Conservation (phyloP, 2,329 filamentous ascomycete genomes). For the Penicillium occitanis region DNA sequence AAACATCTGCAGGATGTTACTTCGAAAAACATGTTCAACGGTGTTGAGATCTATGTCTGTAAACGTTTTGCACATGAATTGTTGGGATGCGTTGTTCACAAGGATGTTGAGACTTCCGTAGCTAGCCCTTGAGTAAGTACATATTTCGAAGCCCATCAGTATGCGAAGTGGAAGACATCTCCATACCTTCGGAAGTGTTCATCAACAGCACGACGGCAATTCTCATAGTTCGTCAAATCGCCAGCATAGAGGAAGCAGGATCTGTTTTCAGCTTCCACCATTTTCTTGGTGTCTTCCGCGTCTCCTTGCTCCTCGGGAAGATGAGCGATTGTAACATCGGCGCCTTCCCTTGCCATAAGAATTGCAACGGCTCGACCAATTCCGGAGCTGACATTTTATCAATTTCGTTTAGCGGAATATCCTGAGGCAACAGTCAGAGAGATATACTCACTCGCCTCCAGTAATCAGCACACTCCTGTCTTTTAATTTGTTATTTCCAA, state of each 20-base stretch:
- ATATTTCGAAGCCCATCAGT: not conserved
- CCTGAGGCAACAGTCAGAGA: not conserved
- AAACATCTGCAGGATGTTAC: constrained; percentile 60
- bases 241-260: constrained; percentile 51
- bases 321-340: constrained; percentile 57
- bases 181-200: constrained; percentile 53
- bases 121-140: constrained; percentile 17
- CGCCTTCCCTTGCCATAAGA: constrained; percentile 59
- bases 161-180: constrained; percentile 12
- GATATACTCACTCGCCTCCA: constrained; percentile 53
- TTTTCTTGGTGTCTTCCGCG: constrained; percentile 54
- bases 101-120: constrained; percentile 52
- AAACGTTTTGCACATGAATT: constrained; percentile 55
- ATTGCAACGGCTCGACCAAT: constrained; percentile 58
- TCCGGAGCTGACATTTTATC: constrained; percentile 45
- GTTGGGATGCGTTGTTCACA: constrained; percentile 61
- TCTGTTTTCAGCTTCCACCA: constrained; percentile 54
- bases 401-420: not conserved
- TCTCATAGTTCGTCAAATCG: constrained; percentile 52
- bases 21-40: constrained; percentile 58
- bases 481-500: constrained; percentile 52
- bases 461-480: constrained; percentile 56
- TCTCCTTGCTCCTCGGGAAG: constrained; percentile 58
- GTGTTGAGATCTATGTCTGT: constrained; percentile 55
- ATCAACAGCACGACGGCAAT: constrained; percentile 54